Base-by-base conservation (phyloP, 2,329 filamentous ascomycete species). In the Diaporthe vexans region DNA sequence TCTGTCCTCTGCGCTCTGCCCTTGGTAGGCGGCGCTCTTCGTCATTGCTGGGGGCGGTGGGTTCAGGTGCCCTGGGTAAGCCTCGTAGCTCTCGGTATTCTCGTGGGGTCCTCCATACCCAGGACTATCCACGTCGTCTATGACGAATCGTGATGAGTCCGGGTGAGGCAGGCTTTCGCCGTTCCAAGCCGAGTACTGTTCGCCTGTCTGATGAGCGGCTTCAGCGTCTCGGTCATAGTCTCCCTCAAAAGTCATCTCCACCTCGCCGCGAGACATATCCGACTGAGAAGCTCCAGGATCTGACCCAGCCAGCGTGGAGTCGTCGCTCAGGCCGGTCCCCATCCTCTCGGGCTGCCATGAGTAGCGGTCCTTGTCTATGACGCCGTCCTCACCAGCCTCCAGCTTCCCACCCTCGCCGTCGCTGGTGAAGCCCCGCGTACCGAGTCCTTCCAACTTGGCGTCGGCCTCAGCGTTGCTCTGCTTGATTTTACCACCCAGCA, bases 321-420 rank as follows among this genome's bases (percentile, higher is more conserved):
- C 72, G n/a, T 63, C 46, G 57, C 52, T 71, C 33, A 72, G 33
- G 37, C 63, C 68, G 9, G 65, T 72, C 13, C 52, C 69, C 51
- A 72, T 54, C 9, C 73, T 68, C 29, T 72, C 68, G 21, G 63
- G 59, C 29, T 74, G 68, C 74, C 74, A 75, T 19, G 74, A 75
- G 33, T 57, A 74, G 3, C 59, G 68, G 61, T 51, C 40, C 15
- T 21, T 4, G 6, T 73, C 52, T 29, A n/a, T 13, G 4, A 43
- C 46, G 0, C 37, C 70, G 4, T 35, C 57, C 11, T 24, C 56
- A 3, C 33, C 56, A 6, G 6, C 4, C 1, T 43, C 69, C 5
- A 5, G 3, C 10, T 63, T 54, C 1, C 26, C 43, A 6, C 29
- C 46, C 4, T 71, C 56, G 1, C 0, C 33, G 1, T 37, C 33